These are phyloP conservation scores for Calycina herbarum DNA, from an alignment of 2,329 filamentous ascomycete genomes.

Conservation along the genomic window DNA sequence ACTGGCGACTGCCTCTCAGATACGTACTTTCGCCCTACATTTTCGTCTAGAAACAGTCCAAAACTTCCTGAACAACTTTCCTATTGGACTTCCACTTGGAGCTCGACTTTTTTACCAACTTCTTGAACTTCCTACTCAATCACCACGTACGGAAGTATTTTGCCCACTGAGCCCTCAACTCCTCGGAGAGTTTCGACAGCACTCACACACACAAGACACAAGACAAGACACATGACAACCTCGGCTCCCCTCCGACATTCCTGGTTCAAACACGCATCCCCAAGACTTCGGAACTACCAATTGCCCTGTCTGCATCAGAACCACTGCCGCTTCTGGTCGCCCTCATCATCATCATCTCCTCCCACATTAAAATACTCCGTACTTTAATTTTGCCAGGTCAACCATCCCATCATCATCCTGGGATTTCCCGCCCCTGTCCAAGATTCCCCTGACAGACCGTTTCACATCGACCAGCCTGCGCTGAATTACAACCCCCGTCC, in stretches of 20 bases:
- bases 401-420: conserved; percentile 1
- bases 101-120: neutral
- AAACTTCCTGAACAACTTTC: neutral
- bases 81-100: neutral
- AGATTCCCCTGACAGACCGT: neutral
- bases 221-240: neutral
- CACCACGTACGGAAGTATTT: neutral
- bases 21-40: neutral
- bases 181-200: neutral
- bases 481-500: neutral
- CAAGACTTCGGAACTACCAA: neutral
- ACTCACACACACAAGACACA: neutral
- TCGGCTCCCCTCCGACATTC: conserved; percentile 5
- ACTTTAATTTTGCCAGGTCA: conserved; percentile 1
- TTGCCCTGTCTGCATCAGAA: neutral
- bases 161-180: neutral
- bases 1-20: neutral
- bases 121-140: neutral
- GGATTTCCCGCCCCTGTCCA: neutral
- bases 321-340: neutral
- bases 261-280: conserved; percentile 2
- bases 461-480: neutral
- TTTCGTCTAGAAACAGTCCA: neutral
- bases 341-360: neutral
- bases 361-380: conserved; percentile 3